Conservation (phyloP, 305 asterid species). For the Plantago lanceolata region DNA sequence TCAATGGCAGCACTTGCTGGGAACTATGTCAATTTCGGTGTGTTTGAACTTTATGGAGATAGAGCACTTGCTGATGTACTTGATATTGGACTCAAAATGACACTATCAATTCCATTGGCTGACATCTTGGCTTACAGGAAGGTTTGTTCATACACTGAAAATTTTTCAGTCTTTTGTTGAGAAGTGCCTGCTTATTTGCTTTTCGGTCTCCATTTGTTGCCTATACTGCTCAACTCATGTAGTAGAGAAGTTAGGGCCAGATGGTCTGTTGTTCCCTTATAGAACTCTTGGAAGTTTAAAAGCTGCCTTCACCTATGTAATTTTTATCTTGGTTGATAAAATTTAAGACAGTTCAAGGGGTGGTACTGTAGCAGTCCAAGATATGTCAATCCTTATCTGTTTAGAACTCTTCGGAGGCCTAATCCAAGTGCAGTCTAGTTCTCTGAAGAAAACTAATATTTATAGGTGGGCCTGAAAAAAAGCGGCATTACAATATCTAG, state of each 20-base stretch:
- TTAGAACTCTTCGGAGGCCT: conserved; percentile 13
- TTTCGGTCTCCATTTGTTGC: conserved; percentile 15
- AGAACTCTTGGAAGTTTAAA: conserved; percentile 1
- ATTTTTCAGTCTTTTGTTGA: conserved; percentile 14
- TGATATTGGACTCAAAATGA: conserved; percentile 84
- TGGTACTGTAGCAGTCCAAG: conserved; percentile 1
- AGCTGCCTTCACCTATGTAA: neutral
- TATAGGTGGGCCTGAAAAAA: neutral
- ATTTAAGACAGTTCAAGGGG: neutral
- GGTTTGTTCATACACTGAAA: conserved; percentile 44
- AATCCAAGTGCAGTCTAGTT: neutral
- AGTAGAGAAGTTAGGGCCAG: neutral
- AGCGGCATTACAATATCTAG: neutral
- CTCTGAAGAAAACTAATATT: neutral
- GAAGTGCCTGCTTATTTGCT: neutral
- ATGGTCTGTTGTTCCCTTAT: neutral
- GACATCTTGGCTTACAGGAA: conserved; percentile 93
- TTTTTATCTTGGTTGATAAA: neutral
- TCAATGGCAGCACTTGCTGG: conserved; percentile 77
- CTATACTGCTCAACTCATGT: conserved; percentile 12
- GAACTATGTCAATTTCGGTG: conserved; percentile 94
- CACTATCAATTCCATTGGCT: conserved; percentile 66
- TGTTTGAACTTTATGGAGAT: conserved; percentile 95
- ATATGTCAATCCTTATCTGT: neutral
- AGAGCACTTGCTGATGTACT: conserved; percentile 98